A percentile compares a stretch with the other conserved stretches of the same genome.
Conservation (phyloP, 2,329 filamentous ascomycete species). For the Diaporthe sp. region DNA sequence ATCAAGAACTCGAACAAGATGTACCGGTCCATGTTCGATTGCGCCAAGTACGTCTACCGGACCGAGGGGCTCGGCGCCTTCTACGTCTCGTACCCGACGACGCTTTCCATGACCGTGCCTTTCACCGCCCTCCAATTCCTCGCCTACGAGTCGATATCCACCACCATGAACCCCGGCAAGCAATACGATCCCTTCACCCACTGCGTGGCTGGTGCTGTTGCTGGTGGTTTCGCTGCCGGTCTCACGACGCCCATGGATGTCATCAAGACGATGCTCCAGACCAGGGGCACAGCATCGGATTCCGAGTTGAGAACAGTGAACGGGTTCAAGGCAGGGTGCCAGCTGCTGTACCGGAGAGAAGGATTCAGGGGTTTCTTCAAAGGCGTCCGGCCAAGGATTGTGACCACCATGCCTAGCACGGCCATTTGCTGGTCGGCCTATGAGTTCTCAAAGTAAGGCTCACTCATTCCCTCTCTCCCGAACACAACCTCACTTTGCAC, state of each 20-base stretch:
- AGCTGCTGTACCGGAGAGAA: slow-evolving; percentile 85
- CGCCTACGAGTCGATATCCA: slow-evolving; percentile 97
- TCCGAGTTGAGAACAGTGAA: slow-evolving; percentile 87
- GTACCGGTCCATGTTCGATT: slow-evolving; percentile 89
- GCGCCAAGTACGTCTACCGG: slow-evolving; percentile 88
- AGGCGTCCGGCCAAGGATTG: slow-evolving; percentile 88
- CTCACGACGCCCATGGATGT: slow-evolving; percentile 97
- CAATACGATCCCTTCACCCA: slow-evolving; percentile 94
- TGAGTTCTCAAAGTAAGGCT: slow-evolving; percentile 75
- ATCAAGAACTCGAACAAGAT: slow-evolving; percentile 90
- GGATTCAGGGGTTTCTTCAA: slow-evolving; percentile 92
- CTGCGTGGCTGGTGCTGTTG: slow-evolving; percentile 91
- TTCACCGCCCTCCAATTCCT: slow-evolving; percentile 98
- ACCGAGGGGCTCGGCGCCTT: slow-evolving; percentile 92
- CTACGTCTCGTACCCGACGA: slow-evolving; percentile 98
- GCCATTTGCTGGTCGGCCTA: slow-evolving; percentile 97
- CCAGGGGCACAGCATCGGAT: slow-evolving; percentile 84
- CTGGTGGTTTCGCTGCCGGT: slow-evolving; percentile 92
- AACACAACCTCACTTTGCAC: background rate
- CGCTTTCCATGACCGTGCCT: slow-evolving; percentile 97
- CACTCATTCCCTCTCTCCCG: background rate
- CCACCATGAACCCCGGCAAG: slow-evolving; percentile 88
- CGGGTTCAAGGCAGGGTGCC: slow-evolving; percentile 83
- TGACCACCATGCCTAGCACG: slow-evolving; percentile 98
- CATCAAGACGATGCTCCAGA: slow-evolving; percentile 97